Conservation (phyloP, 1,284 basidiomycete genomes). For the Mycocalia duriaeana region DNA sequence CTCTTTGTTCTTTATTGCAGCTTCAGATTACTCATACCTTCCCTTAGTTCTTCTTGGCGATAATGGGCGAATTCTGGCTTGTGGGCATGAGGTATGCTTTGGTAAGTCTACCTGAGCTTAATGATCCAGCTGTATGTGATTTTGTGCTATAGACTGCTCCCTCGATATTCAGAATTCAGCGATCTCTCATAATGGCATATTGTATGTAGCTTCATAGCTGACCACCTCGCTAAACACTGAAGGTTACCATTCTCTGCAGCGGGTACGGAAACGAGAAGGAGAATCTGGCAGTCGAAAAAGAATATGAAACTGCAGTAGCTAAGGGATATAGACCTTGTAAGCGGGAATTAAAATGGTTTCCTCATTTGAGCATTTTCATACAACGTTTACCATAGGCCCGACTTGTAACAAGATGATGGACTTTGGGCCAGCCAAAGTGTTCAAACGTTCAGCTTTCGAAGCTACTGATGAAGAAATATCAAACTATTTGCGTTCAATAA, state of each 20-base stretch:
- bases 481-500: slow-evolving; percentile 23
- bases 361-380: no score
- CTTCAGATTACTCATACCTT: not conserved
- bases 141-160: slow-evolving; percentile 46
- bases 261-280: slow-evolving; percentile 51
- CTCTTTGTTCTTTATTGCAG: not conserved
- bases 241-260: slow-evolving; percentile 23
- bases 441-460: slow-evolving; percentile 52
- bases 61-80: slow-evolving; percentile 48
- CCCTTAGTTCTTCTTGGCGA: slow-evolving; percentile 40
- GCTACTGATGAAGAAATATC: slow-evolving; percentile 42
- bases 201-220: slow-evolving; percentile 33
- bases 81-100: slow-evolving; percentile 59
- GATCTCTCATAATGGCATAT: slow-evolving; percentile 51
- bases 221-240: not conserved
- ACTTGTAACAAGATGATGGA: slow-evolving; percentile 56
- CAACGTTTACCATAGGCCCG: slow-evolving; percentile 40
- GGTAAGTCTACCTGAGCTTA: slow-evolving; percentile 38
- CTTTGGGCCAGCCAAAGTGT: slow-evolving; percentile 41
- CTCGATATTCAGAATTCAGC: slow-evolving; percentile 44
- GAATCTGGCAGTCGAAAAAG: slow-evolving; percentile 48
- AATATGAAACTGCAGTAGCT: slow-evolving; percentile 48
- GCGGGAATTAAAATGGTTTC: no score
- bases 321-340: slow-evolving; percentile 57
- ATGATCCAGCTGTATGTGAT: no score